Evolutionary conservation across 2,329 filamentous ascomycete genomes (phyloP).

Genomic region (Rhynchosporium secalis): DNA sequence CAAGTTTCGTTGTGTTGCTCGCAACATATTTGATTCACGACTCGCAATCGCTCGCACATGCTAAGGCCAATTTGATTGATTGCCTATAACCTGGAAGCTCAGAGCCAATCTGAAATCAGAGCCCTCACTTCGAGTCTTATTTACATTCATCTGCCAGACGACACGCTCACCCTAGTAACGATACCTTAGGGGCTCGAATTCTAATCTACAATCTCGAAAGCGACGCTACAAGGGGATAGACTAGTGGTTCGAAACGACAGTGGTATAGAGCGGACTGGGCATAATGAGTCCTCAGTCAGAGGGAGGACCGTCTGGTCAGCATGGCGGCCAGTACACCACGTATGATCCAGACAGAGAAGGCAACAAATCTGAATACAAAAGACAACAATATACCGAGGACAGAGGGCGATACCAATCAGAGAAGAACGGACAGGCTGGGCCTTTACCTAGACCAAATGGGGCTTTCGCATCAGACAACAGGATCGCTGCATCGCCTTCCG

Average conservation of each 20-base stretch:
- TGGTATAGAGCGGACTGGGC: constrained; percentile 7
- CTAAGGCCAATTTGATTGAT: constrained; percentile 33
- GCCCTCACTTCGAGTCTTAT: constrained; percentile 19
- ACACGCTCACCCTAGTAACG: constrained; percentile 29
- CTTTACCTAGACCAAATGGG: constrained; percentile 34
- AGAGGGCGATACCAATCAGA: constrained; percentile 31
- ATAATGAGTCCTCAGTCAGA: constrained; percentile 42
- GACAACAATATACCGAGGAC: constrained; percentile 23
- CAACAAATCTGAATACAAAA: constrained; percentile 2
- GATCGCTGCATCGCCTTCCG: constrained; percentile 31
- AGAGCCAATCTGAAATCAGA: constrained; percentile 22
- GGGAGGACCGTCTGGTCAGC: constrained; percentile 39
- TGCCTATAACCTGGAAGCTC: constrained; percentile 36
- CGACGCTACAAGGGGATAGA: not conserved
- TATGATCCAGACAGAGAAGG: constrained; percentile 19
- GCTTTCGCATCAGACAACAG: constrained; percentile 35
- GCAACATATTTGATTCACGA: constrained; percentile 36
- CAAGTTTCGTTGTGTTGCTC: constrained; percentile 38
- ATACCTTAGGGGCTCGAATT: constrained; percentile 3
- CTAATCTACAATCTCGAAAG: not conserved
- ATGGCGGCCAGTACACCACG: constrained; percentile 22
- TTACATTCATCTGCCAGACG: constrained; percentile 13
- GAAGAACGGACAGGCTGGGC: constrained; percentile 30
- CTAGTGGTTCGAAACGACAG: not conserved
- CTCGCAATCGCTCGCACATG: constrained; percentile 37